Evolutionary conservation across 306 rosid genomes (phyloP).

Genomic region (Cucurbita maxima): DNA sequence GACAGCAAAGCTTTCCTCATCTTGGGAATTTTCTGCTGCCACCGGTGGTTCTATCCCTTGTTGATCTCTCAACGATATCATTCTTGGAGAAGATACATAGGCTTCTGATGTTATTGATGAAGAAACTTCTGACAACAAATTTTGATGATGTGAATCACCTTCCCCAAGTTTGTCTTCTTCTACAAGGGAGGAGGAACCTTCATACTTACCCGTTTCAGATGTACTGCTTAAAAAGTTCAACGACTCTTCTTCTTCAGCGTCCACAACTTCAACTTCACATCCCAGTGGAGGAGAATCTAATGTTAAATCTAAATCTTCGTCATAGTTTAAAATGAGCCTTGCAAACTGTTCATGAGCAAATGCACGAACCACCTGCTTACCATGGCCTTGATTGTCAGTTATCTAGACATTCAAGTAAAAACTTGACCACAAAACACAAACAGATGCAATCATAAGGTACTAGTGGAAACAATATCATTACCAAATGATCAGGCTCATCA

Average conservation of each 20-base stretch:
- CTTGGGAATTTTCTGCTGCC: conserved; percentile 15
- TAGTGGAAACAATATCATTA: conserved; percentile 16
- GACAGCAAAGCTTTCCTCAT: conserved; percentile 26
- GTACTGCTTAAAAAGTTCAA: conserved; percentile 33
- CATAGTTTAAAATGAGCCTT: conserved; percentile 68
- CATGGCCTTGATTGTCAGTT: conserved; percentile 14
- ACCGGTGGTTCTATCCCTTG: conserved; percentile 24
- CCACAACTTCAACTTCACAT: conserved; percentile 44
- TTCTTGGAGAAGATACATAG: conserved; percentile 18
- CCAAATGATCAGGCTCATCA: conserved; percentile 86
- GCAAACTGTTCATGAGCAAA: conserved; percentile 96
- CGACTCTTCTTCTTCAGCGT: conserved; percentile 55
- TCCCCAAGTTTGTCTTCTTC: conserved; percentile 26
- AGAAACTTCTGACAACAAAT: conserved; percentile 27
- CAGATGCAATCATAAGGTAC: not conserved
- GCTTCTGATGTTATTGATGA: conserved; percentile 35
- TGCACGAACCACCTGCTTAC: conserved; percentile 80
- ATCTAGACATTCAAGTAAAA: not conserved
- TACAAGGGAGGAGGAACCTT: conserved; percentile 20
- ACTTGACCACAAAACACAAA: conserved; percentile 4
- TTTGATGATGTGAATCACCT: conserved; percentile 21
- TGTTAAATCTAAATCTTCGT: conserved; percentile 60
- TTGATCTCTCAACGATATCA: conserved; percentile 22
- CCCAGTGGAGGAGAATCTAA: conserved; percentile 51
- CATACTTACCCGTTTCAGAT: conserved; percentile 34